Percentiles rank a stretch among this genome's conserved stretches.
Evolutionary conservation across 1,284 basidiomycete species (phyloP).

Genomic region (Trichosporon coremiiforme): DNA sequence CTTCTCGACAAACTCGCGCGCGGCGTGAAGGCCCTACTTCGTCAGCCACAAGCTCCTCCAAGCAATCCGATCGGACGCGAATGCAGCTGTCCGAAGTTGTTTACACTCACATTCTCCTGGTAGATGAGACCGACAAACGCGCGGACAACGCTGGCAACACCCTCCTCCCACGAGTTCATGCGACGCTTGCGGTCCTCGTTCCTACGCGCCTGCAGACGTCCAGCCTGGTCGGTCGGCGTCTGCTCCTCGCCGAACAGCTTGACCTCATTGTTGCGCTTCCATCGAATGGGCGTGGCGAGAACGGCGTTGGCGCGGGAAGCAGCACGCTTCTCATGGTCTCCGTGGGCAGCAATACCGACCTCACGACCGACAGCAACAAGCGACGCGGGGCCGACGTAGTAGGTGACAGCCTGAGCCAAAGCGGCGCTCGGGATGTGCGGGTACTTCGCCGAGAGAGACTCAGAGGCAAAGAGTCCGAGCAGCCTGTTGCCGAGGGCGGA

Average conservation of each 20-base stretch:
- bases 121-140: slow-evolving; percentile 62
- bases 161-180: slow-evolving; percentile 48
- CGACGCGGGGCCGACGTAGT: slow-evolving; percentile 82
- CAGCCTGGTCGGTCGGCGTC: slow-evolving; percentile 21
- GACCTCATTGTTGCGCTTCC: slow-evolving; percentile 63
- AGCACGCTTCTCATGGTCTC: slow-evolving; percentile 33
- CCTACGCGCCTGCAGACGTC: slow-evolving; percentile 13
- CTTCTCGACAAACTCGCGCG: slow-evolving; percentile 79
- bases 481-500: slow-evolving; percentile 82
- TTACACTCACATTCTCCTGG: slow-evolving; percentile 58
- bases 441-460: slow-evolving; percentile 78
- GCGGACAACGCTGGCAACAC: slow-evolving; percentile 57
- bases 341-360: slow-evolving; percentile 58
- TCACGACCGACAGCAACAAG: slow-evolving; percentile 82
- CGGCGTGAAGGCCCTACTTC: slow-evolving; percentile 69
- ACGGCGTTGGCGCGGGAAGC: slow-evolving; percentile 30
- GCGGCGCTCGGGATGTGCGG: slow-evolving; percentile 90
- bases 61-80: neutral
- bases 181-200: slow-evolving; percentile 26
- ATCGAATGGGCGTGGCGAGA: slow-evolving; percentile 38
- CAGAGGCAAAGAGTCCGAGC: slow-evolving; percentile 85
- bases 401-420: slow-evolving; percentile 84
- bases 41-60: slow-evolving; percentile 4
- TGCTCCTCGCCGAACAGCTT: slow-evolving; percentile 23
- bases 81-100: neutral